Evolutionary conservation across 108 stramenopile genomes (phyloP).

Genomic region (Aurantiochytrium sp.): DNA sequence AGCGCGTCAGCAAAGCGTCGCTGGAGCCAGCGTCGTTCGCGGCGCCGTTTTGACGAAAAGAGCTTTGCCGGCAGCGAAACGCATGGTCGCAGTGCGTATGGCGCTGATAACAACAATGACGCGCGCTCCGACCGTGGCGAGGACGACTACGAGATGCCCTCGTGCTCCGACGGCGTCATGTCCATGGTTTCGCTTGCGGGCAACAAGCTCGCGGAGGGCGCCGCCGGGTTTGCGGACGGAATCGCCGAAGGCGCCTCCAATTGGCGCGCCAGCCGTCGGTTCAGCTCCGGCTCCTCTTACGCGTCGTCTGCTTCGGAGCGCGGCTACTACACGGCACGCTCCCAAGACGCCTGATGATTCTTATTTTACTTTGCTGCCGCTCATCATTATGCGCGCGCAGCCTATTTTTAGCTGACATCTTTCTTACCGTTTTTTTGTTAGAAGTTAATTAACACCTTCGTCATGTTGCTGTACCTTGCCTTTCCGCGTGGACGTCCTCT

Average conservation of each 20-base stretch:
- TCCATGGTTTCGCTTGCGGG: neutral
- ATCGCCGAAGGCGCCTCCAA: neutral
- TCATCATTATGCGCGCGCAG: too few species aligned
- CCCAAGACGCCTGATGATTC: too few species aligned
- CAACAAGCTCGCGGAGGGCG: neutral
- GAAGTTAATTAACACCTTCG: neutral
- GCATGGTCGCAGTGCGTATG: too few species aligned
- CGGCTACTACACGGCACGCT: too few species aligned
- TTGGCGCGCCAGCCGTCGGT: neutral
- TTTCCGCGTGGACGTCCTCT: neutral
- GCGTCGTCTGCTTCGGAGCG: too few species aligned
- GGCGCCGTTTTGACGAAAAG: too few species aligned
- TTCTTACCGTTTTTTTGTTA: neutral
- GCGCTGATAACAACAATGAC: neutral
- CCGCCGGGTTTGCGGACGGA: neutral
- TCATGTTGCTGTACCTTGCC: neutral
- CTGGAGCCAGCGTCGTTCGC: too few species aligned
- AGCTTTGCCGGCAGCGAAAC: too few species aligned
- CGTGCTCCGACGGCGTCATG: neutral
- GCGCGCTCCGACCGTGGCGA: neutral
- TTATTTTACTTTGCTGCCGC: too few species aligned
- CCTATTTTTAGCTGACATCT: too few species aligned
- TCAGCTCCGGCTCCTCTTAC: neutral
- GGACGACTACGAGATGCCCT: neutral
- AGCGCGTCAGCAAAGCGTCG: too few species aligned